Evolutionary conservation across 2,329 filamentous ascomycete species (phyloP).

Genomic region (Nemania sp.): DNA sequence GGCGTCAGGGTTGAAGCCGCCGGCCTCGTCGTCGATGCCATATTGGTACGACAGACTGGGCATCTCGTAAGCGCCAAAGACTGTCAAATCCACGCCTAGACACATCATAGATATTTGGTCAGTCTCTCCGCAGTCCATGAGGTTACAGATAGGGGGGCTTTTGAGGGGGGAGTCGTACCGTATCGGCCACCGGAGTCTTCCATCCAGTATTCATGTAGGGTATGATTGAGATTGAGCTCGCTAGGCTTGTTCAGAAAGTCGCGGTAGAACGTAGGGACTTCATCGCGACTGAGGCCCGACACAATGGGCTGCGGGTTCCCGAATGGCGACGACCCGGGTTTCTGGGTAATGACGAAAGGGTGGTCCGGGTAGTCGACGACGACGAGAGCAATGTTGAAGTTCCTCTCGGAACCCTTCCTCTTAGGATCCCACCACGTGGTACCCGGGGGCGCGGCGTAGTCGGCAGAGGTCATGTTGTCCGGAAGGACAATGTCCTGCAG

Average conservation of each 20-base stretch:
- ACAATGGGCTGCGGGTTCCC: conserved; percentile 53
- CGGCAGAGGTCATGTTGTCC: conserved; percentile 58
- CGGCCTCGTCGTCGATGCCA: conserved; percentile 49
- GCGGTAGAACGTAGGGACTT: conserved; percentile 55
- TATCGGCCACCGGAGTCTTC: conserved; percentile 56
- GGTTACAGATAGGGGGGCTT: background rate
- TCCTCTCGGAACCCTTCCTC: conserved; percentile 50
- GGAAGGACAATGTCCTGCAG: conserved; percentile 58
- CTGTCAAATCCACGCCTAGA: conserved; percentile 54
- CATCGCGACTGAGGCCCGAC: conserved; percentile 47
- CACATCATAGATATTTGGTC: conserved; percentile 25
- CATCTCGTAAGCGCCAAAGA: conserved; percentile 57
- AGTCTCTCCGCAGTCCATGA: background rate
- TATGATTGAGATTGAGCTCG: conserved; percentile 55
- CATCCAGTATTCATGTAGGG: conserved; percentile 63
- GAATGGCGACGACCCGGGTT: conserved; percentile 53
- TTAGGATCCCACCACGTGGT: conserved; percentile 53
- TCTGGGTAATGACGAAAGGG: conserved; percentile 53
- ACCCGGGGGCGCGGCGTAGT: conserved; percentile 52
- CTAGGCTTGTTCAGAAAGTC: conserved; percentile 56
- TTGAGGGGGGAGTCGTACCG: conserved; percentile 4
- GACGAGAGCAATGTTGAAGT: conserved; percentile 61
- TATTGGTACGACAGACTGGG: conserved; percentile 55
- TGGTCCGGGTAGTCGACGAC: conserved; percentile 56
- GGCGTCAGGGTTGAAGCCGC: conserved; percentile 51